A percentile compares a stretch with the other conserved stretches of the same genome.
Evolutionary conservation across 2,329 filamentous ascomycete genomes (phyloP).

Genomic region (Claviceps sp.): DNA sequence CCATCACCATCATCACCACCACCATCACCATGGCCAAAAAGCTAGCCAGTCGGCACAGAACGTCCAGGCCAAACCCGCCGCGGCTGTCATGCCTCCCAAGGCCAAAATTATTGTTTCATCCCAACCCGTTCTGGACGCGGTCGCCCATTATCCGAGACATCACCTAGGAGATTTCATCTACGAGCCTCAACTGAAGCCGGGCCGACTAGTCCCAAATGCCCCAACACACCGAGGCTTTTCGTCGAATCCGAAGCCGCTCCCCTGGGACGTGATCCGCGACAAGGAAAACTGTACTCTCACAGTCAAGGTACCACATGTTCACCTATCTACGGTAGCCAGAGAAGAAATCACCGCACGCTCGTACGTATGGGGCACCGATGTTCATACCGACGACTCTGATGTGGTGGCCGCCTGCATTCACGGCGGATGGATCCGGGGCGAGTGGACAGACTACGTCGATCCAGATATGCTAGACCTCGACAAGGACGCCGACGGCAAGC

Average conservation of each 20-base stretch:
- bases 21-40: conserved; percentile 29
- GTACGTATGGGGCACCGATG: conserved; percentile 82
- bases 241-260: conserved; percentile 57
- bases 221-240: conserved; percentile 30
- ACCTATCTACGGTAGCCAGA: conserved; percentile 54
- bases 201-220: conserved; percentile 29
- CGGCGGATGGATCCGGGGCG: conserved; percentile 79
- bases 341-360: conserved; percentile 73
- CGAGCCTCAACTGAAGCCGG: conserved; percentile 48
- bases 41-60: conserved; percentile 14
- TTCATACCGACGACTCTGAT: conserved; percentile 95
- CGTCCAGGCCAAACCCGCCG: conserved; percentile 13
- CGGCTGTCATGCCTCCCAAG: conserved; percentile 36
- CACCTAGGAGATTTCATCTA: conserved; percentile 83
- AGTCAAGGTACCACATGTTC: conserved; percentile 70
- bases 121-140: conserved; percentile 56
- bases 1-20: conserved; percentile 34
- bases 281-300: conserved; percentile 86
- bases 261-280: conserved; percentile 54
- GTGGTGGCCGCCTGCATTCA: conserved; percentile 88
- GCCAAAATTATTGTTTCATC: conserved; percentile 55
- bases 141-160: conserved; percentile 55
- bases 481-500: conserved; percentile 17
- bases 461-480: conserved; percentile 49
- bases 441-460: conserved; percentile 71